These are phyloP conservation scores for Oryza meridionalis DNA, from an alignment of 176 grass and related monocot genomes.

Conservation along the genomic window DNA sequence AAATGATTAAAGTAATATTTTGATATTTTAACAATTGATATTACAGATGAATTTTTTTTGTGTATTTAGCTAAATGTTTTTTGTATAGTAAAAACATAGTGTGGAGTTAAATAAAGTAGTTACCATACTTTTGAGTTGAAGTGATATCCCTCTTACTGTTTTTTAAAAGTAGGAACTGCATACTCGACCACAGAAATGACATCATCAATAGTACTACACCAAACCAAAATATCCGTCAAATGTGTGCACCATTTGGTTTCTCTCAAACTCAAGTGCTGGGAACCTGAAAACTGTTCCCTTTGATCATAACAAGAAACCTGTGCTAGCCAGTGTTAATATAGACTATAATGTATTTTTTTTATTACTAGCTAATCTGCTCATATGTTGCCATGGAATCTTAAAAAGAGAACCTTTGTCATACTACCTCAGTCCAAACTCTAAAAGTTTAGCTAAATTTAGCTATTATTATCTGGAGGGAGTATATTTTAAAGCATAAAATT, in stretches of 20 bases:
- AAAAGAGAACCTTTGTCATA: too few species aligned
- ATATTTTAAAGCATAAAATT: too few species aligned
- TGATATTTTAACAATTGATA: not conserved
- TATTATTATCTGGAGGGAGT: too few species aligned
- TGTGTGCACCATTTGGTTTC: not conserved
- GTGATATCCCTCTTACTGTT: too few species aligned
- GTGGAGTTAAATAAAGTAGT: not conserved
- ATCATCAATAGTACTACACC: not conserved
- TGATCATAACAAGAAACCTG: not conserved
- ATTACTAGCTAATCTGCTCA: not conserved
- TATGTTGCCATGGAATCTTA: too few species aligned
- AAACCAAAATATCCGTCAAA: not conserved
- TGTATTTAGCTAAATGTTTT: not conserved
- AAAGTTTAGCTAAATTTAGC: too few species aligned
- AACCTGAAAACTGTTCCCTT: not conserved
- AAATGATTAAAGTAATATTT: not conserved
- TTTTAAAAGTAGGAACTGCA: not conserved
- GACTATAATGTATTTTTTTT: not conserved
- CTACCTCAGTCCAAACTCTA: too few species aligned
- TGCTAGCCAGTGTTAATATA: not conserved
- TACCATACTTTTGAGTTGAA: not conserved
- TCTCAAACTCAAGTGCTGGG: not conserved
- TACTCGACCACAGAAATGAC: not conserved
- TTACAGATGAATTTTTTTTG: not conserved
- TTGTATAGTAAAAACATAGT: not conserved